These are phyloP conservation scores for Fusarium napiforme DNA, from an alignment of 2,329 filamentous ascomycete species.

Conservation along the genomic window DNA sequence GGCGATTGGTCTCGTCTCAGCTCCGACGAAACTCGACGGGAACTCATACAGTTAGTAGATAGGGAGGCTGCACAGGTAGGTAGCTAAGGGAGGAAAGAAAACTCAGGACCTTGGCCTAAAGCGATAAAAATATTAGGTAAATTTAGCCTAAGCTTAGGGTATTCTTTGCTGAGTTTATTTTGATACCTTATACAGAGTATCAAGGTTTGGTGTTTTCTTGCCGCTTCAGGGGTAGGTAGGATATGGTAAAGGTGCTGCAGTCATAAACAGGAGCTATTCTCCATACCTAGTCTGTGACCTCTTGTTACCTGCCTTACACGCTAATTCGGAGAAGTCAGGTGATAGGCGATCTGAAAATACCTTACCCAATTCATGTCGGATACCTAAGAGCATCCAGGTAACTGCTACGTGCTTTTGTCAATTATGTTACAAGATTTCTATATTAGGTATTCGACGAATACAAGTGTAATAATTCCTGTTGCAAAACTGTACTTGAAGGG, in stretches of 20 bases:
- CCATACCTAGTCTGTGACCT: neutral
- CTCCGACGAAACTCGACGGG: neutral
- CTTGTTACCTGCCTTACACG: neutral
- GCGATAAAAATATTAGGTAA: too few relatives aligned
- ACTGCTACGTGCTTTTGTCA: neutral
- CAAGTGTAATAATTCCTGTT: neutral
- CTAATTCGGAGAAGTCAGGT: neutral
- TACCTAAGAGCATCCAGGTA: neutral
- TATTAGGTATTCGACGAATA: neutral
- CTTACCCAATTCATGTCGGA: neutral
- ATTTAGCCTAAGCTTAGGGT: too few relatives aligned
- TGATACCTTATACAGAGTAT: too few relatives aligned
- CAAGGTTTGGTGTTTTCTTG: too few relatives aligned
- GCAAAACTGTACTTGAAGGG: neutral
- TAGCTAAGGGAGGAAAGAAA: too few relatives aligned
- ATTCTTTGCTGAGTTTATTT: too few relatives aligned
- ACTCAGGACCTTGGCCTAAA: too few relatives aligned
- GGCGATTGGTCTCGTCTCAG: constrained; percentile 3
- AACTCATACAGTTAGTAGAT: neutral
- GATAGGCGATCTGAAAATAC: neutral
- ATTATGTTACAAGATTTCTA: neutral
- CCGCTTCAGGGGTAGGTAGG: neutral
- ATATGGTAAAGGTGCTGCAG: neutral
- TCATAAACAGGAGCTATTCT: neutral
- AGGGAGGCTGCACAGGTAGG: too few relatives aligned